A percentile compares a stretch with the other conserved stretches of the same genome.
These are phyloP conservation scores for Cicer chorassanicum DNA, from an alignment of 306 rosid species.

Conservation along the genomic window DNA sequence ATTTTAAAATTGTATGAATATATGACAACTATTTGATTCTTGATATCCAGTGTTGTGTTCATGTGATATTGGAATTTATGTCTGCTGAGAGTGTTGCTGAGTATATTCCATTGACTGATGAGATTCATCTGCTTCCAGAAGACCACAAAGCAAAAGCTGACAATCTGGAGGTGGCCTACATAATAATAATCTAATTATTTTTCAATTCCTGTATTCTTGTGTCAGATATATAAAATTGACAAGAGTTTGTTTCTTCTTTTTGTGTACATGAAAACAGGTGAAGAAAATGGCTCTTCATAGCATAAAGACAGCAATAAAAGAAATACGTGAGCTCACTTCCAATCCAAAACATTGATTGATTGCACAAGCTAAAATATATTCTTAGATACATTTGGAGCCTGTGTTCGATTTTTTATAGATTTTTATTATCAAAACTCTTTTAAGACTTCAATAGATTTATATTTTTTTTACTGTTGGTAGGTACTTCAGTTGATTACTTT, in stretches of 20 bases:
- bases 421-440: constrained; percentile 31
- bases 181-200: background rate
- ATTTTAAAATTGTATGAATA: constrained; percentile 5
- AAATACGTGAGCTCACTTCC: constrained; percentile 80
- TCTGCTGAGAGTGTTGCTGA: constrained; percentile 85
- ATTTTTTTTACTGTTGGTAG: constrained; percentile 3
- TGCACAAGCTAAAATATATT: constrained; percentile 22
- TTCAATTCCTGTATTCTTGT: constrained; percentile 5
- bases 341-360: constrained; percentile 59
- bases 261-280: constrained; percentile 63
- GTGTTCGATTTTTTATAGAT: constrained; percentile 42
- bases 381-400: constrained; percentile 17
- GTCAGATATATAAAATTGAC: constrained; percentile 32
- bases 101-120: constrained; percentile 76
- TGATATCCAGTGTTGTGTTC: constrained; percentile 78
- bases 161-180: constrained; percentile 72
- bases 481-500: constrained; percentile 34
- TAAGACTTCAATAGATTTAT: constrained; percentile 27
- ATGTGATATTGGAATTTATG: constrained; percentile 84
- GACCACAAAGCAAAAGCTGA: constrained; percentile 76
- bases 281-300: constrained; percentile 79
- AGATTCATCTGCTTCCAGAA: constrained; percentile 74
- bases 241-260: constrained; percentile 11
- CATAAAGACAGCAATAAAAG: constrained; percentile 77
- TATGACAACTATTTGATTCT: constrained; percentile 40